Conservation (phyloP, 2,329 filamentous ascomycete genomes). For the Fusarium phyllophilum region DNA sequence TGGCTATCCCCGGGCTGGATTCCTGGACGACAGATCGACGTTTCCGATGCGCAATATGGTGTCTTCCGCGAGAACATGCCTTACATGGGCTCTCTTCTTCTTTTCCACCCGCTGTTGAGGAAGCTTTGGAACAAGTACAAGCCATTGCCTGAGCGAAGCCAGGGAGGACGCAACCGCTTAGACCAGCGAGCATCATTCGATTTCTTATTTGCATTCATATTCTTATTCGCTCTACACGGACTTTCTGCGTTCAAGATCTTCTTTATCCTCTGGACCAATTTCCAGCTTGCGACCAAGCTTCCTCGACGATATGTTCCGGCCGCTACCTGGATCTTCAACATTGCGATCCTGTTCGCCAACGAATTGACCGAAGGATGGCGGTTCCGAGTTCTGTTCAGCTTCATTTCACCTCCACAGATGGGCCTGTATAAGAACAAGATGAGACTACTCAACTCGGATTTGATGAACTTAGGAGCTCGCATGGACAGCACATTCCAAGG, state of each 20-base stretch:
- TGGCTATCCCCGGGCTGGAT: conserved; percentile 88
- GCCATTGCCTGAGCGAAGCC: conserved; percentile 48
- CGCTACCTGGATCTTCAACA: conserved; percentile 90
- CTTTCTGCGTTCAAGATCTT: conserved; percentile 87
- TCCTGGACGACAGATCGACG: conserved; percentile 89
- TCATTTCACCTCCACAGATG: conserved; percentile 54
- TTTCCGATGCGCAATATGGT: conserved; percentile 88
- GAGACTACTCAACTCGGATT: conserved; percentile 49
- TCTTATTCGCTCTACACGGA: conserved; percentile 83
- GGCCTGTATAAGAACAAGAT: conserved; percentile 43
- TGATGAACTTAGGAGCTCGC: conserved; percentile 72
- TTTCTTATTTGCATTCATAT: conserved; percentile 80
- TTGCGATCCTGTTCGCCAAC: conserved; percentile 87
- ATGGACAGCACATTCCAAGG: conserved; percentile 80
- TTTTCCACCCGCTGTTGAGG: conserved; percentile 83
- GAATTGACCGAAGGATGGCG: conserved; percentile 84
- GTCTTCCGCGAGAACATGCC: conserved; percentile 88
- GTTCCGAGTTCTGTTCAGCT: conserved; percentile 69
- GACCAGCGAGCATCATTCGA: conserved; percentile 84
- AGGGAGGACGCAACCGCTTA: conserved; percentile 66
- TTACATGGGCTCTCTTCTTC: conserved; percentile 77
- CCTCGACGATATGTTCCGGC: conserved; percentile 77
- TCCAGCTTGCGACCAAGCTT: conserved; percentile 76
- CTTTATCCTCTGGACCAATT: conserved; percentile 83
- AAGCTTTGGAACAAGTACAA: conserved; percentile 72